Base-by-base conservation (phyloP, 345 rosid genomes). In the Lumnitzera racemosa region DNA sequence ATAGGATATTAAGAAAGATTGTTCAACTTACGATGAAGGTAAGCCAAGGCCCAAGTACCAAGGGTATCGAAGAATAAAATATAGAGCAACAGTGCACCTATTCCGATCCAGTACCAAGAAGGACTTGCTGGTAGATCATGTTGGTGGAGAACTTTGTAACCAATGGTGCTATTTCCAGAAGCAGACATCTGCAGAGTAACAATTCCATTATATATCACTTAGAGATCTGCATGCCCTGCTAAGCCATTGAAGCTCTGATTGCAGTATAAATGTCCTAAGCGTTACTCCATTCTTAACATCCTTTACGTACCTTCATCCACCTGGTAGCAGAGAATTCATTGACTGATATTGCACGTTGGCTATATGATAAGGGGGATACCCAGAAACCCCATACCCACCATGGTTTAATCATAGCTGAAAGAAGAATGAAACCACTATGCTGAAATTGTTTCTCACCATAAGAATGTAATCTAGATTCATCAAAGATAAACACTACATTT, bases 361-460 rank as follows among this genome's bases (percentile, higher is more conserved):
- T 92, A 67, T 91, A 91, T 24, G 95, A 74, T 65, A 91, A 59
- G 2, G 98, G 96, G 13, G 98, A 88, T 52, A 91, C 17, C 98
- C 98, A 91, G 72, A 70, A 86, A n/a, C 79, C 98, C 98, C 98
- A 91, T 48, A 66, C 14, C 98, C 96, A 91, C 96, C 95, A 84
- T 0, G 96, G 89, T 51, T 83, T 86, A 61, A 88, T 84, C 61
- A 65, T 63, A 46, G 55, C 98, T 91, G 89, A 61, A 41, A 63
- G 24, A 63, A 36, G 10, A 36, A 36, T 7, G 43, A 36, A 36
- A 36, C 9, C 10, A 7, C 11, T 36, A 36, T 36, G 43, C 11
- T 36, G 11, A 36, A 36, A 36, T 36, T 9, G 11, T 36, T 36
- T 36, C 11, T 36, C 43, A 36, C 43, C 11, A 9, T 5, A 7